Conservation (phyloP, 495 filamentous ascomycete species). For the Penicillium verhagenii region DNA sequence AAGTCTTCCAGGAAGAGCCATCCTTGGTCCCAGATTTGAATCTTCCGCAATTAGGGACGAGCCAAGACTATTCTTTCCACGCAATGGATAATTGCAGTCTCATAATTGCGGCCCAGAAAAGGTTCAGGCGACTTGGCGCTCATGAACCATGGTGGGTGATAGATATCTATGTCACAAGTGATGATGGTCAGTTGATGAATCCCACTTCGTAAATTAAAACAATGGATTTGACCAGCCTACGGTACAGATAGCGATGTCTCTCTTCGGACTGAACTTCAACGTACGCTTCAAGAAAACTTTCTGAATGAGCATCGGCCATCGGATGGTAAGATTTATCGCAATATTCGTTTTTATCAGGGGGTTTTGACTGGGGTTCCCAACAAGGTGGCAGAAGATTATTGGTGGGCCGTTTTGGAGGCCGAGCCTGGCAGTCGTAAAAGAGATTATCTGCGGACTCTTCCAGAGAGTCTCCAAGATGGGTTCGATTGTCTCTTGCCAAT, state of each 20-base stretch:
- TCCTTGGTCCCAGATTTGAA: background rate
- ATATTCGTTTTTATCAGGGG: conserved; percentile 5
- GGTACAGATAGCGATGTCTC: conserved; percentile 1
- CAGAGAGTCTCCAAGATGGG: background rate
- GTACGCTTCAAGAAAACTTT: conserved; percentile 1
- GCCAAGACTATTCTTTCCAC: background rate
- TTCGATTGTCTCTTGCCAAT: conserved; percentile 12
- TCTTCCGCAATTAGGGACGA: conserved; percentile 1
- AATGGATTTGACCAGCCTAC: no score
- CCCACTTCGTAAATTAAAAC: no score
- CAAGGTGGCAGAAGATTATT: conserved; percentile 1
- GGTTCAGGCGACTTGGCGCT: background rate
- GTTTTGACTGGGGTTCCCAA: background rate
- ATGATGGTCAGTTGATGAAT: conserved; percentile 7
- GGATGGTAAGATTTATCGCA: conserved; percentile 5
- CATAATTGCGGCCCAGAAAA: background rate
- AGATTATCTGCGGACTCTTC: conserved; percentile 1
- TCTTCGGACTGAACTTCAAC: background rate
- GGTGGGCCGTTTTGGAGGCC: conserved; percentile 6
- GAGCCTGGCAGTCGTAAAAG: conserved; percentile 6
- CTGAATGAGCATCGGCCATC: conserved; percentile 1
- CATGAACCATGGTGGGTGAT: no score
- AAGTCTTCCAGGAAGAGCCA: background rate
- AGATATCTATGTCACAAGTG: no score
- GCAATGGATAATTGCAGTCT: conserved; percentile 1